phyloP scores from a whole-genome alignment of 2,329 filamentous ascomycete species.

The Escovopsis sp. region DNA sequence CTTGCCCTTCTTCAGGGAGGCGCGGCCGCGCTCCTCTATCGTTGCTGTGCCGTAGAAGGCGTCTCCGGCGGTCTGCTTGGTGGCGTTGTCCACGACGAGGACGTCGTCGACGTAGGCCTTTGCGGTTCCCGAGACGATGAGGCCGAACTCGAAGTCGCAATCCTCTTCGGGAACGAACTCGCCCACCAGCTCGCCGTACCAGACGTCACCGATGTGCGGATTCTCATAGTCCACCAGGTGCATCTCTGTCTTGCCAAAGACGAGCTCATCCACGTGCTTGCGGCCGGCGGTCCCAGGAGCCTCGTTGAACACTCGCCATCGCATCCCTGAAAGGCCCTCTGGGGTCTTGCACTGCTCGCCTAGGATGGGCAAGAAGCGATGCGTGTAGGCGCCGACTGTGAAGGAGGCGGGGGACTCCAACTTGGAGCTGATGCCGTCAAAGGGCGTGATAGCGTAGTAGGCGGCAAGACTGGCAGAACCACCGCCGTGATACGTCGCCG shows the following conservation, averaged over 20 bases:
- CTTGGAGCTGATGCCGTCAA: constrained; percentile 51
- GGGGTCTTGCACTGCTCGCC: constrained; percentile 35
- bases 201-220: constrained; percentile 37
- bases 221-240: constrained; percentile 36
- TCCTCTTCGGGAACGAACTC: constrained; percentile 45
- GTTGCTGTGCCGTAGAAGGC: constrained; percentile 53
- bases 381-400: constrained; percentile 47
- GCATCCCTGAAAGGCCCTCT: constrained; percentile 42
- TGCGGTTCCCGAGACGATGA: constrained; percentile 51
- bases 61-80: constrained; percentile 45
- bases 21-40: constrained; percentile 44
- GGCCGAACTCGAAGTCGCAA: constrained; percentile 48
- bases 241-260: constrained; percentile 33
- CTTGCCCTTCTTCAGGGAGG: constrained; percentile 42
- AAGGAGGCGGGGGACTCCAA: constrained; percentile 30
- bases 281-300: constrained; percentile 33
- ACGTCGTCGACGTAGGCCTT: constrained; percentile 48
- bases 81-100: constrained; percentile 50
- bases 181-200: constrained; percentile 48
- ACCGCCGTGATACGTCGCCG: constrained; percentile 45
- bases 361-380: constrained; percentile 47
- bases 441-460: constrained; percentile 58
- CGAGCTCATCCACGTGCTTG: constrained; percentile 34
- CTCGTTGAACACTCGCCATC: constrained; percentile 48
- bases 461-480: constrained; percentile 46